Base-by-base conservation (phyloP, 1,139 yeast genomes). In the Kodamaea fungicola region DNA sequence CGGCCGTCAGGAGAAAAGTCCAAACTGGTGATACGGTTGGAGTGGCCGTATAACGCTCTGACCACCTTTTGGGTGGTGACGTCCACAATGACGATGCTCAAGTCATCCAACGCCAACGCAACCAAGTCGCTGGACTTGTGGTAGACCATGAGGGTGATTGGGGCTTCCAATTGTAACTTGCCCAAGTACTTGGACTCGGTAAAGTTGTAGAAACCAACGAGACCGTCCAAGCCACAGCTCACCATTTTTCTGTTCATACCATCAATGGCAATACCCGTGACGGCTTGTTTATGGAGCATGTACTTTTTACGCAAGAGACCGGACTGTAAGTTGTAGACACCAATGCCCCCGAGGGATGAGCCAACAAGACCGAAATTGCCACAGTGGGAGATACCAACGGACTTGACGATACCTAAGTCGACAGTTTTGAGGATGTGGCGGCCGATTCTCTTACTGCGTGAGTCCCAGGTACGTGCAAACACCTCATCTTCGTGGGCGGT, bases 1-100 rank as follows among this genome's bases (percentile, higher is more conserved):
- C 97, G 78, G 28, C 97, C 97, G 59, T 90, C 95, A 3, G 96
- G 95, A 6, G 95, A 83, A 54, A 92, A 92, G 56, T 88, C 97
- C 60, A 92, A 63, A 1, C 88, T 76, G 0, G 97, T 89, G 46
- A 94, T 83, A 54, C 97, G 74, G 61, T 90, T 90, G 12, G 83
- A 72, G 56, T 94, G 98, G 3, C 98, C 98, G 69, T 82, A 82
- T 40, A 94, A 69, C 41, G 84, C 85, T 70, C 99, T 82, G 24
- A 94, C 94, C 30, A 87, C 76, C 51, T 77, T 82, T 53, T 80
- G 87, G 1, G 97, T 87, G 3, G 78, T 76, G 1, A 83, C 77
- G 59, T 94, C 99, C 41, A 94, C 66, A 4, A 94, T 81, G 3
- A 86, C 84, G 36, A 94, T 80, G 4, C 94, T 80, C 51, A 90